phyloP scores from a whole-genome alignment of 1,139 yeast species.

The Hyphopichia khmerensis region DNA sequence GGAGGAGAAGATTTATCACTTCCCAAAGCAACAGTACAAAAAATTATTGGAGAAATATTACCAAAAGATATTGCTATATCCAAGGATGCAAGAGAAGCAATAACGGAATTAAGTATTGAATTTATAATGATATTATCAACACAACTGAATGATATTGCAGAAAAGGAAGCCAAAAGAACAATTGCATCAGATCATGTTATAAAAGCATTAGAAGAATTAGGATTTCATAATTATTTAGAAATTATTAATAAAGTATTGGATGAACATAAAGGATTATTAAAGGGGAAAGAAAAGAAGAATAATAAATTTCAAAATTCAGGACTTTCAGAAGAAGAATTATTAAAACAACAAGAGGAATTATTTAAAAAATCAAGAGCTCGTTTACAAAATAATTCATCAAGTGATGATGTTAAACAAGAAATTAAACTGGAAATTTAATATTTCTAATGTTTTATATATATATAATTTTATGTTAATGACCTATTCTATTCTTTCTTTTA shows the following conservation, averaged over 20 bases:
- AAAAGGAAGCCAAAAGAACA: constrained; percentile 92
- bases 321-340: constrained; percentile 83
- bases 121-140: constrained; percentile 93
- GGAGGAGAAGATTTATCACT: constrained; percentile 45
- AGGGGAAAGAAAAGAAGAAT: constrained; percentile 87
- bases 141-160: constrained; percentile 95
- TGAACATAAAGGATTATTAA: constrained; percentile 85
- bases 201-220: constrained; percentile 84
- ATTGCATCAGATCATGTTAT: constrained; percentile 96
- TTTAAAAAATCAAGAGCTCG: constrained; percentile 86
- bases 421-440: not conserved
- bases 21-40: constrained; percentile 88
- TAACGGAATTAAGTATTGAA: constrained; percentile 94
- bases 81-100: constrained; percentile 92
- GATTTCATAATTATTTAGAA: constrained; percentile 81
- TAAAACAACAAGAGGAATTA: constrained; percentile 88
- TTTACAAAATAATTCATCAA: constrained; percentile 38
- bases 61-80: constrained; percentile 86
- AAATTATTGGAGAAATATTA: constrained; percentile 84
- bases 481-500: not conserved
- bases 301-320: constrained; percentile 94
- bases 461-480: not conserved
- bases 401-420: constrained; percentile 4
- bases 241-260: constrained; percentile 76
- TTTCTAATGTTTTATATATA: not conserved